Conservation (phyloP, 176 grass and related monocot species). For the Oryza longistaminata region DNA sequence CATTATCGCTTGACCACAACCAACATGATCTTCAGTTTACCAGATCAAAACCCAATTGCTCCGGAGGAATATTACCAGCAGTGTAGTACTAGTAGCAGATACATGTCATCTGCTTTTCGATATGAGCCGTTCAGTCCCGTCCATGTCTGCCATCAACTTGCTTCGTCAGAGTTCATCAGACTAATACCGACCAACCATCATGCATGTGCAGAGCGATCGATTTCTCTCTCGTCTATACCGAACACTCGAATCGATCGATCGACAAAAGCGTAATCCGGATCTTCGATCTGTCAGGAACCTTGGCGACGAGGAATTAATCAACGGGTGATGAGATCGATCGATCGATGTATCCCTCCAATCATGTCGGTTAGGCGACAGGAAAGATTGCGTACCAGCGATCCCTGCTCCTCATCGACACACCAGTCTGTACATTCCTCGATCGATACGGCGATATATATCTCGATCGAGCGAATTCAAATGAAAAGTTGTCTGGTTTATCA, state of each 20-base stretch:
- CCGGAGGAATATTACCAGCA: too few species aligned
- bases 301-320: background rate
- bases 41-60: background rate
- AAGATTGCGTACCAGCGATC: background rate
- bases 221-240: background rate
- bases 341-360: background rate
- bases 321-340: background rate
- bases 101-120: background rate
- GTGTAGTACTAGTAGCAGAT: background rate
- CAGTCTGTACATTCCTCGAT: background rate
- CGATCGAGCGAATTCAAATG: too few species aligned
- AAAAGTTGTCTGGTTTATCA: background rate
- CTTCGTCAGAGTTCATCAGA: background rate
- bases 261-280: background rate
- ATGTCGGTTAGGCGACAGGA: background rate
- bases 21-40: background rate
- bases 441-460: too few species aligned
- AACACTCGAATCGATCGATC: background rate
- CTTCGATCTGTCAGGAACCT: background rate
- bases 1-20: background rate
- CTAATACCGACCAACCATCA: background rate
- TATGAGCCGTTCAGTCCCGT: background rate
- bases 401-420: background rate
- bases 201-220: conserved; percentile 2
- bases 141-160: background rate